Conservation (phyloP, 192 early-diverging fungal genomes). For the Linnemannia elongata region DNA sequence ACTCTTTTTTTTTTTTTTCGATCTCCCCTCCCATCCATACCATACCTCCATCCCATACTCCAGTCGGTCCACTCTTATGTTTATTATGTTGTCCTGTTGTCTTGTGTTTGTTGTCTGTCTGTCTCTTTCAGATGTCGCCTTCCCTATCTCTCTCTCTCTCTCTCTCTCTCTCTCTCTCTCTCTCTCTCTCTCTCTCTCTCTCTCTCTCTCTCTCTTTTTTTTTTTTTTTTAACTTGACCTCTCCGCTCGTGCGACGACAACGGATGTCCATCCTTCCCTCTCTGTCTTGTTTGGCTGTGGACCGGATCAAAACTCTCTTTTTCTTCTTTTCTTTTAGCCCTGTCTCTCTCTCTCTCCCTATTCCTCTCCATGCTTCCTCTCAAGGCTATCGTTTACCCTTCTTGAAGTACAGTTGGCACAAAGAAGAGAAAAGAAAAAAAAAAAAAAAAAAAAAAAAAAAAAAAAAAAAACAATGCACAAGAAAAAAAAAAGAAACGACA, state of each 20-base stretch:
- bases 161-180: too few relatives aligned
- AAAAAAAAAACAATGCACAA: neutral
- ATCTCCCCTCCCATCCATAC: neutral
- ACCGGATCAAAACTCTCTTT: slow-evolving; percentile 11
- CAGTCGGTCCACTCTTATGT: neutral
- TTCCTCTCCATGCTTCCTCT: neutral
- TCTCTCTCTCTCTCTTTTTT: too few relatives aligned
- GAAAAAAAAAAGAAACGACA: neutral
- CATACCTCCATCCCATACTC: neutral
- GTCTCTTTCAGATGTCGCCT: neutral
- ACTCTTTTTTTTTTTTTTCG: neutral
- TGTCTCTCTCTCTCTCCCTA: neutral
- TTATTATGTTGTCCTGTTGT: neutral
- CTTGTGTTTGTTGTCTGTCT: neutral
- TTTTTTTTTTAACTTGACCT: neutral
- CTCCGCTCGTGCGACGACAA: too few relatives aligned
- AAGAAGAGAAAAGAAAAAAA: neutral
- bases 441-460: neutral
- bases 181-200: too few relatives aligned
- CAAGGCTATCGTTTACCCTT: slow-evolving; percentile 1
- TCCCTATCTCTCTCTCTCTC: neutral
- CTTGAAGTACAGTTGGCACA: neutral
- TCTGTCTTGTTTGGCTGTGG: neutral
- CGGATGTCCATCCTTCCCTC: too few relatives aligned
- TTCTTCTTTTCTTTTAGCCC: neutral